A percentile compares a stretch with the other conserved stretches of the same genome.
Conservation (phyloP, 352 stramenopile species). For the Phytophthora capsici region DNA sequence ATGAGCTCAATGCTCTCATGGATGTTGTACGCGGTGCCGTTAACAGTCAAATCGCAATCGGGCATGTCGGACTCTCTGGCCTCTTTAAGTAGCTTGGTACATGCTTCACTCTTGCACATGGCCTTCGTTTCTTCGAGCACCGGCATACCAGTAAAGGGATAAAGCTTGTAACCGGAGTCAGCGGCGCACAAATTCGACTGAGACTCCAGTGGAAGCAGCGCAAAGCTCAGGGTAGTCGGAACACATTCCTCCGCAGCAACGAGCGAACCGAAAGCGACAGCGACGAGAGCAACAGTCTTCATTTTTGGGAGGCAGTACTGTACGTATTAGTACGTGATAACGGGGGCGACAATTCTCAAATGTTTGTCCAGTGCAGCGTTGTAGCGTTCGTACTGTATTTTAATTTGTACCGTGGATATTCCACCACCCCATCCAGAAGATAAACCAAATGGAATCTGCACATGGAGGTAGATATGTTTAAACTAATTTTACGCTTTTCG, state of each 20-base stretch:
- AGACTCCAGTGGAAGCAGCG: conserved; percentile 39
- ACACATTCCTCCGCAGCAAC: conserved; percentile 36
- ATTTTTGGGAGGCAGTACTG: conserved; percentile 8
- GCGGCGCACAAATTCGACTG: conserved; percentile 29
- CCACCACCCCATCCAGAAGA: conserved; percentile 23
- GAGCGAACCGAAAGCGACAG: conserved; percentile 22
- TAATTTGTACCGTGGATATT: conserved; percentile 20
- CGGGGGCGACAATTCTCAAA: conserved; percentile 15
- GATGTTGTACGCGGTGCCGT: conserved; percentile 42
- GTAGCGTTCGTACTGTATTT: too few species aligned
- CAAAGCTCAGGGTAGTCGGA: conserved; percentile 37
- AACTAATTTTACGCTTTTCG: too few species aligned
- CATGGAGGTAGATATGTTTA: too few species aligned
- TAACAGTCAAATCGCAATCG: conserved; percentile 38
- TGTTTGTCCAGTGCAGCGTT: background rate
- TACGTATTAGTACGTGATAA: background rate
- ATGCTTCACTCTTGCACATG: conserved; percentile 41
- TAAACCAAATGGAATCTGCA: conserved; percentile 25
- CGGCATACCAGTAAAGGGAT: conserved; percentile 45
- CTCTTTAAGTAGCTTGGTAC: conserved; percentile 34
- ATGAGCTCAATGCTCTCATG: conserved; percentile 42
- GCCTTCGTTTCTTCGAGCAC: conserved; percentile 24
- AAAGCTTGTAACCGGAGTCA: conserved; percentile 44
- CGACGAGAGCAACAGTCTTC: conserved; percentile 36
- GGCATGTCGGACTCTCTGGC: conserved; percentile 36